Conservation (phyloP, 2,329 filamentous ascomycete species). For the Ophiostoma sp. region DNA sequence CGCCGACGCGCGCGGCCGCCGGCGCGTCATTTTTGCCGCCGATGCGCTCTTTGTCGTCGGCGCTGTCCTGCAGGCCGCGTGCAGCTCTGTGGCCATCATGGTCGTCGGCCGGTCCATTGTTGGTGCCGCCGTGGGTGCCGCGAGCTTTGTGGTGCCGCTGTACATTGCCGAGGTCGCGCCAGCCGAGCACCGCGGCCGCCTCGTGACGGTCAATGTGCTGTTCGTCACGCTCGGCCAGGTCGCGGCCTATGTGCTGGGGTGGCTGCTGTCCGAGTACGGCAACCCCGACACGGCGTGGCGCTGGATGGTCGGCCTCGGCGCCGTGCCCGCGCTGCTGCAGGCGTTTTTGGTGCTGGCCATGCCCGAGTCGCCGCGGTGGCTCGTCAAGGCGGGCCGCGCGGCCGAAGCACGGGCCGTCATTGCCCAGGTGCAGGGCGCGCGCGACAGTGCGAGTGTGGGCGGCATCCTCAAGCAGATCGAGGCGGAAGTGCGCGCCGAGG, state of each 20-base stretch:
- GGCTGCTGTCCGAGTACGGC: conserved; percentile 58
- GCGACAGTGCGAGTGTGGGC: conserved; percentile 40
- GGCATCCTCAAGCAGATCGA: conserved; percentile 63
- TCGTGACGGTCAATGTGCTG: conserved; percentile 76
- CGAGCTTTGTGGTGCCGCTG: conserved; percentile 76
- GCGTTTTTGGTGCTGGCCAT: conserved; percentile 61
- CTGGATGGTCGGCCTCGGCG: conserved; percentile 86
- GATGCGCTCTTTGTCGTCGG: conserved; percentile 64
- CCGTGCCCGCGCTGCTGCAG: conserved; percentile 69
- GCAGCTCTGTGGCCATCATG: conserved; percentile 57
- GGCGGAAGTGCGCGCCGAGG: conserved; percentile 66
- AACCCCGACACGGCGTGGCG: conserved; percentile 62
- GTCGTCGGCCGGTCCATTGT: conserved; percentile 63
- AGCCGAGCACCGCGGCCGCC: conserved; percentile 64
- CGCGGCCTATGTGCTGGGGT: conserved; percentile 79
- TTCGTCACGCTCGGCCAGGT: conserved; percentile 87
- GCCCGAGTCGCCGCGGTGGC: conserved; percentile 85
- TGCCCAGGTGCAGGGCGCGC: conserved; percentile 48
- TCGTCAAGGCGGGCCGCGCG: conserved; percentile 63
- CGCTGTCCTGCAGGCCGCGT: conserved; percentile 58
- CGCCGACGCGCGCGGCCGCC: conserved; percentile 57
- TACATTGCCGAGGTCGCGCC: conserved; percentile 87
- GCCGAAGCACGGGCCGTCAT: conserved; percentile 61
- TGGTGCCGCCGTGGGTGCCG: conserved; percentile 66
- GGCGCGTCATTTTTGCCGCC: conserved; percentile 57